Evolutionary conservation across 441 rosid species (phyloP).

Genomic region (Dalechampia spathulata): DNA sequence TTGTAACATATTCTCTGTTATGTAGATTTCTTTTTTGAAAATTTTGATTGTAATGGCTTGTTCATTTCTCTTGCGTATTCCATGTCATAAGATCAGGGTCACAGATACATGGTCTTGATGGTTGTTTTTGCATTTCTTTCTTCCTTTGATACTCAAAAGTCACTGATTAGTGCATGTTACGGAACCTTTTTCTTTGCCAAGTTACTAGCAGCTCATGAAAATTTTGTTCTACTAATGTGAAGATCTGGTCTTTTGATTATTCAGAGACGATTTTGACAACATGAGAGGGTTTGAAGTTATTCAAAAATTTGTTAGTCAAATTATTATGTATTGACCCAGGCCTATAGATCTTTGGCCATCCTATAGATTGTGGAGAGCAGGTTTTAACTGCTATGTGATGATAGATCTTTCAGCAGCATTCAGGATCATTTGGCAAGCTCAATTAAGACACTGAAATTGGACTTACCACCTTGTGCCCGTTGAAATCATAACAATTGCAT

Average conservation of each 20-base stretch:
- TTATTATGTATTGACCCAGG: too few species aligned
- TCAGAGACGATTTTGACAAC: too few species aligned
- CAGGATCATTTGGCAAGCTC: neutral
- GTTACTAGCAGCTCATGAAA: too few species aligned
- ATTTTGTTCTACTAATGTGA: too few species aligned
- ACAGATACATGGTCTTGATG: neutral
- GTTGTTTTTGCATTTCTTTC: neutral
- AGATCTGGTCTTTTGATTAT: too few species aligned
- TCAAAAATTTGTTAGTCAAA: neutral
- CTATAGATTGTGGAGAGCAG: too few species aligned
- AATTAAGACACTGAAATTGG: slow-evolving; percentile 7
- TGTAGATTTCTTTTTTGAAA: too few species aligned
- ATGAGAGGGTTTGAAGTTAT: neutral
- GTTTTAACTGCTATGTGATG: slow-evolving; percentile 5
- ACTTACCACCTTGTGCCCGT: neutral
- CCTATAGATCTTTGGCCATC: too few species aligned
- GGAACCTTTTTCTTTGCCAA: neutral
- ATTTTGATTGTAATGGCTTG: neutral
- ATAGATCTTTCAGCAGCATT: slow-evolving; percentile 4
- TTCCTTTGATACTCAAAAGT: neutral
- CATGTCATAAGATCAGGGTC: neutral
- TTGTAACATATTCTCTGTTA: neutral
- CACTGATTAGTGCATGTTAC: neutral
- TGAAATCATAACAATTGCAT: slow-evolving; percentile 4
- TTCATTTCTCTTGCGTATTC: neutral